Base-by-base conservation (phyloP, 805 yeast genomes). In the Pichia deserticola region DNA sequence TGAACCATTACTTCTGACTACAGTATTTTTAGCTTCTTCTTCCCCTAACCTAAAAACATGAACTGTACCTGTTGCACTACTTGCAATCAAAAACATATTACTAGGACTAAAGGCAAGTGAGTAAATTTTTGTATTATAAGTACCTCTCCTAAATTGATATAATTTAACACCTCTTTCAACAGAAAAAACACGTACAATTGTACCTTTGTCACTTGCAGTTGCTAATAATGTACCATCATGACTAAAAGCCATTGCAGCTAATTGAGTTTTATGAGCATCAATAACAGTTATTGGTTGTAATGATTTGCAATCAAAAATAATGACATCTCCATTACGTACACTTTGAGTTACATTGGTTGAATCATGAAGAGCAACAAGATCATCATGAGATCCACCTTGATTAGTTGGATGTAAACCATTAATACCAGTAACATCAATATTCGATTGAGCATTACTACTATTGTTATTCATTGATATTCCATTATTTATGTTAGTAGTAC, bases 191-290 rank as follows among this genome's bases (percentile, higher is more conserved):
- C 98, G 70, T 3, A 92, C 79, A 37, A 93, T 82, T 0, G 98
- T 90, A 4, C 99, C 99, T 62, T 88, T 88, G 49, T 79, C 86
- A 1, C 96, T 88, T 10, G 97, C 95, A 0, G 97, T 89, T 0
- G 97, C 97, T 45, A 92, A 72, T 53, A 89, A 69, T 1, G 82
- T 72, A 0, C 98, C 98, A 58, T 86, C 90, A 33, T 73, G 71
- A 56, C 88, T 86, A 36, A 93, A 67, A 0, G 86, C 73, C 48
- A 89, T 67, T 0, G 86, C 78, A 0, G 93, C 85, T 40, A 92
- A 65, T 4, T 85, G 82, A 1, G 92, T 75, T 59, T 86, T 86
- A 66, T 93, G 98, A 0, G 97, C 97, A 59, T 86, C 92, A 11
- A 92, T 80, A 1, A 89, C 92, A 49, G 89, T 86, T 34, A 89